Evolutionary conservation across 2,329 filamentous ascomycete species (phyloP).

Genomic region (Juglanconis oblonga): DNA sequence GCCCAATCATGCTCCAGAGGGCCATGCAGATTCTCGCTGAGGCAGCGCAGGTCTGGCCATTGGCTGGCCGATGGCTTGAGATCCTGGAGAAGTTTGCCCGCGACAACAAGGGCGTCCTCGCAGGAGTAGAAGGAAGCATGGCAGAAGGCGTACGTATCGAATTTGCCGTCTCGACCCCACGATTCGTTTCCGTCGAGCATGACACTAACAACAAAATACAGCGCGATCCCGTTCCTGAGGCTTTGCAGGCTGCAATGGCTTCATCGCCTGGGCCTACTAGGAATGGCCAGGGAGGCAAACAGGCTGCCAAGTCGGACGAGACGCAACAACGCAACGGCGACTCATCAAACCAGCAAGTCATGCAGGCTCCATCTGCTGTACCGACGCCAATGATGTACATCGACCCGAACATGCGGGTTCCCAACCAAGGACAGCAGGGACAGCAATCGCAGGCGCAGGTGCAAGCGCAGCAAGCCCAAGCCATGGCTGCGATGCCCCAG

Average conservation of each 20-base stretch:
- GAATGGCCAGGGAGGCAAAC: constrained; percentile 13
- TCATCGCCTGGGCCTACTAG: constrained; percentile 1
- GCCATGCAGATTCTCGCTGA: constrained; percentile 45
- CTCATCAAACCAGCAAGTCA: constrained; percentile 12
- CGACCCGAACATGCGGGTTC: constrained; percentile 23
- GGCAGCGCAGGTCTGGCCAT: constrained; percentile 49
- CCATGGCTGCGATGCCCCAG: constrained; percentile 20
- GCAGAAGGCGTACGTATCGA: constrained; percentile 41
- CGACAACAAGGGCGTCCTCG: constrained; percentile 38
- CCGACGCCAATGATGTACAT: constrained; percentile 21
- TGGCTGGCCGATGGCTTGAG: constrained; percentile 51
- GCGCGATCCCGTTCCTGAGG: constrained; percentile 28
- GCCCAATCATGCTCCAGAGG: constrained; percentile 44
- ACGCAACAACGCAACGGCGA: constrained; percentile 15
- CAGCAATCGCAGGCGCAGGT: constrained; percentile 22
- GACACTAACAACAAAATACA: constrained; percentile 24
- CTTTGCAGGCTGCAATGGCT: constrained; percentile 21
- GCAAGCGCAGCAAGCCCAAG: constrained; percentile 19
- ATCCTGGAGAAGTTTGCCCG: constrained; percentile 45
- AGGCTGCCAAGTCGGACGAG: neutral
- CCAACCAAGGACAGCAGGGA: constrained; percentile 7
- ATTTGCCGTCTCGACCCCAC: constrained; percentile 3
- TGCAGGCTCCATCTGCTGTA: constrained; percentile 21
- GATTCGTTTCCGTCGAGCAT: constrained; percentile 20
- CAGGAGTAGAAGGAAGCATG: constrained; percentile 46